phyloP scores from a whole-genome alignment of 1,139 yeast genomes.

The Williopsis jadinii region DNA sequence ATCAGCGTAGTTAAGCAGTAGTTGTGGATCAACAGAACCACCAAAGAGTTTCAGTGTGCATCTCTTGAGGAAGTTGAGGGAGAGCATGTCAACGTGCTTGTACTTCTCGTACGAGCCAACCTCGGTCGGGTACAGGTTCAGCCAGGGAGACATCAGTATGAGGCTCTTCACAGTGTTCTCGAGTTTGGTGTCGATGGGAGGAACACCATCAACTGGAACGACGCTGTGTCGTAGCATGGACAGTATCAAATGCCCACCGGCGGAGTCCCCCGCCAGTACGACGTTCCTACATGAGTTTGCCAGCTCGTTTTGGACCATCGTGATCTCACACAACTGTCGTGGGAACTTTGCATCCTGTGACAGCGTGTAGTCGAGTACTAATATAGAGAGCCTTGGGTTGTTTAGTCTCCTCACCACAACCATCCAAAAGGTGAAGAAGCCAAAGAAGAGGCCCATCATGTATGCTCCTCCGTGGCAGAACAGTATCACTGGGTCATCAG shows the following conservation, averaged over 20 bases:
- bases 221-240: constrained; percentile 31
- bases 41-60: constrained; percentile 3
- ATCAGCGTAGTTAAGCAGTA: too few species aligned
- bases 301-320: constrained; percentile 27
- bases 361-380: constrained; percentile 36
- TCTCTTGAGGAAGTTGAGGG: neutral
- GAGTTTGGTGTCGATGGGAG: constrained; percentile 1
- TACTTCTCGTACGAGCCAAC: constrained; percentile 17
- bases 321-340: constrained; percentile 33
- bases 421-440: constrained; percentile 25
- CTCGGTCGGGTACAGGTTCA: constrained; percentile 23
- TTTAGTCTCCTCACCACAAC: constrained; percentile 32
- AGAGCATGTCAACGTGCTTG: constrained; percentile 1
- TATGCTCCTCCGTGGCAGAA: constrained; percentile 42
- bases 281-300: constrained; percentile 29
- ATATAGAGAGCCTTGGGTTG: constrained; percentile 23
- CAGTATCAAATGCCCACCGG: constrained; percentile 39
- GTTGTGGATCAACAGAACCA: neutral
- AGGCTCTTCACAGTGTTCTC: constrained; percentile 29
- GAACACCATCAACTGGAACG: constrained; percentile 22
- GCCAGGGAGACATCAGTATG: constrained; percentile 40
- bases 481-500: constrained; percentile 25
- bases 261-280: constrained; percentile 39
- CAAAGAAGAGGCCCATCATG: constrained; percentile 26
- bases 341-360: constrained; percentile 29